Percentiles rank a stretch among this genome's conserved stretches.
These are phyloP conservation scores for Scedosporium boydii DNA, from an alignment of 2,329 filamentous ascomycete species.

Conservation along the genomic window DNA sequence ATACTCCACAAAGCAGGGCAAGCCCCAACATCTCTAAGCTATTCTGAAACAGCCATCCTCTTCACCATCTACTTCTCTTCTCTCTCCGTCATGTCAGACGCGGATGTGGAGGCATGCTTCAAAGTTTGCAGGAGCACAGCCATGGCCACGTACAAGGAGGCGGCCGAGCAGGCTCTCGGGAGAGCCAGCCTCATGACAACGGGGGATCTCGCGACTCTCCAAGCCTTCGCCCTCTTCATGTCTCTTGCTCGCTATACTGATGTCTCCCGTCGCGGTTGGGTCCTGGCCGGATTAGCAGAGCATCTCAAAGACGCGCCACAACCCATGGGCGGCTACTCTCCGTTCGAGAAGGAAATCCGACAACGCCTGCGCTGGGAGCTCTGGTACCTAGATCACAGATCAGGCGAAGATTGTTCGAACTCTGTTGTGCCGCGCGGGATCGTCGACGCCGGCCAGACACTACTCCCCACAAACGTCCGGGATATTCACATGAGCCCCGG, in stretches of 20 bases:
- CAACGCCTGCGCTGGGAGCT: constrained; percentile 2
- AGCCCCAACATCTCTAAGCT: background rate
- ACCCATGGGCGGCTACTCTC: background rate
- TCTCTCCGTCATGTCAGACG: background rate
- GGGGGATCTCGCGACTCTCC: background rate
- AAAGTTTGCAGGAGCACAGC: background rate
- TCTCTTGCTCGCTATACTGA: background rate
- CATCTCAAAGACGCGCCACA: background rate
- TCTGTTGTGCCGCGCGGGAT: background rate
- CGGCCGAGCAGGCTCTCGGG: background rate
- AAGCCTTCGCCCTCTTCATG: constrained; percentile 2
- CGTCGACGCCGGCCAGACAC: background rate
- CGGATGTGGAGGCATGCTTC: background rate
- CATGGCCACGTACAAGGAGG: background rate
- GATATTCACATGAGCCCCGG: background rate
- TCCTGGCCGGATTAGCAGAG: background rate
- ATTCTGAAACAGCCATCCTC: background rate
- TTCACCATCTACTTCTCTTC: constrained; percentile 6
- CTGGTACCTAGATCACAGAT: constrained; percentile 1
- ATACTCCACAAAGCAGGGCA: background rate
- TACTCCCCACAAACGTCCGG: background rate
- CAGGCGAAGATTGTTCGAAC: background rate
- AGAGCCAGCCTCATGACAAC: background rate
- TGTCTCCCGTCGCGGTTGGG: background rate
- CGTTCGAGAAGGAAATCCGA: background rate